Base-by-base conservation (phyloP, 371 early-diverging fungal genomes). In the Entomophthora muscae region DNA sequence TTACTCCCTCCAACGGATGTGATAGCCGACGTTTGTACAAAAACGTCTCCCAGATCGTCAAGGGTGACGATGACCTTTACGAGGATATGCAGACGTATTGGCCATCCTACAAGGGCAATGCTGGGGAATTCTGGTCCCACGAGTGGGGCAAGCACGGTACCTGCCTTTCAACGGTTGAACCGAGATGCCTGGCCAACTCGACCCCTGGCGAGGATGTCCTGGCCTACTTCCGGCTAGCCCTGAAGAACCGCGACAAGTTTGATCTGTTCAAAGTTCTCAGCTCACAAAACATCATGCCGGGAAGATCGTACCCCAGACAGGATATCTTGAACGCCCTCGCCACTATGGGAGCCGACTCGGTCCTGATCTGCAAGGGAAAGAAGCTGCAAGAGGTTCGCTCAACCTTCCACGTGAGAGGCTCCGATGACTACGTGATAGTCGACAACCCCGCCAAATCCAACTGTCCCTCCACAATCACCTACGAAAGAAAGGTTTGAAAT, bases 101-200 rank as follows among this genome's bases (percentile, higher is more conserved):
- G 91, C 77, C 85, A 30, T 84, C 85, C 7, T 79, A 86, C 71
- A 81, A 75, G 58, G 82, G 82, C 53, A 72, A 77, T 61, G 68
- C 69, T 65, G 69, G 68, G 29, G 64, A 63, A 2, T 73, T 73
- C 68, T 73, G 73, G 73, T 26, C 32, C 13, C 89, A 89, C 68
- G 89, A 89, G 65, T 89, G 85, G 85, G 74, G 71, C 70, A 89
- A 89, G n/a, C n/a, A n/a, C n/a, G n/a, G n/a, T n/a, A n/a, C n/a
- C n/a, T n/a, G n/a, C n/a, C n/a, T n/a, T n/a, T 76, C 89, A 89
- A 78, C 76, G 0, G 53, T 78, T 1, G 67, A 70, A 64, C 76
- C 79, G n/a, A 65, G 66, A 28, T 78, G 79, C 52, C 74, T 75
- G 51, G 76, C 72, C 7, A 30, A 65, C 17, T 70, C 71, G 63